Conservation (phyloP, 257 asterid species). For the Fraxinus excelsior region DNA sequence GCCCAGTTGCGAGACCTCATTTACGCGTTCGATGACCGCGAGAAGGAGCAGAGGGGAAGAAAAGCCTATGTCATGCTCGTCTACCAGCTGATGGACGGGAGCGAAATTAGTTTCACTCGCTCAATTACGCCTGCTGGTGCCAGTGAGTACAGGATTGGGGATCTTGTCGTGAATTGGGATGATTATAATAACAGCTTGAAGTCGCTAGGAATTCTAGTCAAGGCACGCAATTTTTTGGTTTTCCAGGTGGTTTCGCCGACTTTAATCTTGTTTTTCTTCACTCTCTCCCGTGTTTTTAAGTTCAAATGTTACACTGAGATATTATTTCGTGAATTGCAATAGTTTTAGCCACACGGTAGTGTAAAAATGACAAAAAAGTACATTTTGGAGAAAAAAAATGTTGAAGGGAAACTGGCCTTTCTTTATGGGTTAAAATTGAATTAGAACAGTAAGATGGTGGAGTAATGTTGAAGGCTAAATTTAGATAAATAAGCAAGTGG, state of each 20-base stretch:
- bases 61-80: slow-evolving; percentile 80
- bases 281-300: neutral
- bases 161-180: slow-evolving; percentile 67
- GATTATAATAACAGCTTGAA: slow-evolving; percentile 71
- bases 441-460: neutral
- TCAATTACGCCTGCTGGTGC: slow-evolving; percentile 73
- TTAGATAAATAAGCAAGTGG: neutral
- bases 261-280: neutral
- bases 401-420: slow-evolving; percentile 10
- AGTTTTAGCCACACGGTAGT: neutral
- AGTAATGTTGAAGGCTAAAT: neutral
- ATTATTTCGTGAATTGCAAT: neutral
- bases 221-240: slow-evolving; percentile 94
- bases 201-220: slow-evolving; percentile 86
- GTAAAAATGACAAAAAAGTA: neutral
- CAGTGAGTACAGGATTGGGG: slow-evolving; percentile 80
- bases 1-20: slow-evolving; percentile 81
- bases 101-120: slow-evolving; percentile 80
- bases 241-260: slow-evolving; percentile 63
- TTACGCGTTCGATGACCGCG: slow-evolving; percentile 84
- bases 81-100: slow-evolving; percentile 65
- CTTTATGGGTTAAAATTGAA: slow-evolving; percentile 13
- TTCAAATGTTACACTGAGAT: neutral
- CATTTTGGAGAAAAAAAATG: slow-evolving; percentile 5
- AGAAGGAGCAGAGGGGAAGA: slow-evolving; percentile 80